Evolutionary conservation across 2,329 filamentous ascomycete genomes (phyloP), one percentile per base, ranked within the genome.

Genomic region (Phialophora tarda): DNA sequence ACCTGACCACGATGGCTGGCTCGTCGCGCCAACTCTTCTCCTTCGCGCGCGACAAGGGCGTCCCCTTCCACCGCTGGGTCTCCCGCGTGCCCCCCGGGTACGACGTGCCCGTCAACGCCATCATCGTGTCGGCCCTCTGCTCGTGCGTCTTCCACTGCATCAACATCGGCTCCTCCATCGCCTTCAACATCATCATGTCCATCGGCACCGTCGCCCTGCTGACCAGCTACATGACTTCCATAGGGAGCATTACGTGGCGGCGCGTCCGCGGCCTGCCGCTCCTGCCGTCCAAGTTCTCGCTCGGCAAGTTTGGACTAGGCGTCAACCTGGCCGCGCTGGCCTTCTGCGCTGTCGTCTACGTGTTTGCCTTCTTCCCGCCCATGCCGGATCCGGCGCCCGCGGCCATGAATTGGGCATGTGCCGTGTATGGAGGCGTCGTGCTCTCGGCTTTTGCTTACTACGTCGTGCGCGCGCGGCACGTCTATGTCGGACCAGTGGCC

Each of bases 181-280:
- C 83, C 6, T 83, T 85, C 73, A 82, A 84, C 71, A 82, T 81
- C 61, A 82, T 86, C 61, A 79, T 81, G 17, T 84, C 82, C 1
- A 77, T 86, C 0, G 79, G 79, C 12, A 77, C 82, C 38, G 80
- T 78, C 3, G 80, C 81, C 0, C 76, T 85, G 8, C 78, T 85
- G 57, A 80, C 78, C 59, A 84, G 82, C 5, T 85, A 85, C 70
- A 78, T 83, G 55, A 77, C 84, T 51, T 81, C 81, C 28, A 78
- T 79, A 53, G 71, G 73, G 32, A 76, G 72, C 65, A 54, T 79
- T 2, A 67, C 78, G 23, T 71, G 75, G 61, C 74, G 75, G 51
- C 76, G 79, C 4, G 59, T 80, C 24, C 71, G 69, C 1, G 69
- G 71, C 8, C 70, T 76, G n/a, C 70, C 74, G 0, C 70, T 81